These are phyloP conservation scores for Aspergillus fumigatiaffinis DNA, from an alignment of 2,329 filamentous ascomycete species.

Conservation along the genomic window DNA sequence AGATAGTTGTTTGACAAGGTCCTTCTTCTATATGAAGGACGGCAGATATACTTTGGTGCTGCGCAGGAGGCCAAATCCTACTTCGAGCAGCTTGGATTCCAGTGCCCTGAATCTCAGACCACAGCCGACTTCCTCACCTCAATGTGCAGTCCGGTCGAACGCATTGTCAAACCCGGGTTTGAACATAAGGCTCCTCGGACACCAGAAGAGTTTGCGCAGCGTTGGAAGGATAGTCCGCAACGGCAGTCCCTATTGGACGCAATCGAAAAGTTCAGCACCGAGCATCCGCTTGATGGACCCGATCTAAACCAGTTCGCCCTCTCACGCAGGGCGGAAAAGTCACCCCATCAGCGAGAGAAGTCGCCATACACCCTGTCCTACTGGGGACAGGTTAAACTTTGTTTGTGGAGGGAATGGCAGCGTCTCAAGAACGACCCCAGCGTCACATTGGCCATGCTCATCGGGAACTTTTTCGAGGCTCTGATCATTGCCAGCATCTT, in stretches of 20 bases:
- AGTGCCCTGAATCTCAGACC: slow-evolving; percentile 62
- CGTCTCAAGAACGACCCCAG: slow-evolving; percentile 70
- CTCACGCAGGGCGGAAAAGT: slow-evolving; percentile 33
- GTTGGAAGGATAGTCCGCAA: slow-evolving; percentile 50
- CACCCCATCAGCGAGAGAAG: slow-evolving; percentile 50
- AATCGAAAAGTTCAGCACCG: slow-evolving; percentile 27
- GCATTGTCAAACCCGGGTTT: slow-evolving; percentile 52
- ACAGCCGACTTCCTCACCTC: slow-evolving; percentile 66
- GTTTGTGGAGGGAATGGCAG: slow-evolving; percentile 72
- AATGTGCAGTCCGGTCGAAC: slow-evolving; percentile 59
- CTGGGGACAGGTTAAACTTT: slow-evolving; percentile 67
- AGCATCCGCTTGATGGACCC: slow-evolving; percentile 34
- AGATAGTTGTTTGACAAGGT: slow-evolving; percentile 60
- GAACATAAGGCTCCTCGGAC: slow-evolving; percentile 61
- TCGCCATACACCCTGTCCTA: slow-evolving; percentile 81
- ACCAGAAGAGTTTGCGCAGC: slow-evolving; percentile 60
- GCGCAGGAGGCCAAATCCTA: slow-evolving; percentile 55
- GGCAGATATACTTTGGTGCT: slow-evolving; percentile 68
- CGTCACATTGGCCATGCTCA: slow-evolving; percentile 60
- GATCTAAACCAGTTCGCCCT: slow-evolving; percentile 29
- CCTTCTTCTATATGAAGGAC: slow-evolving; percentile 65
- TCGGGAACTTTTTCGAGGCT: slow-evolving; percentile 66
- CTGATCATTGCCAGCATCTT: slow-evolving; percentile 75
- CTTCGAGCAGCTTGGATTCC: slow-evolving; percentile 64
- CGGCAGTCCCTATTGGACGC: slow-evolving; percentile 33